Evolutionary conservation across 495 filamentous ascomycete species (phyloP), one percentile per base, ranked within the genome.

Genomic region (Filosporella fistucella): DNA sequence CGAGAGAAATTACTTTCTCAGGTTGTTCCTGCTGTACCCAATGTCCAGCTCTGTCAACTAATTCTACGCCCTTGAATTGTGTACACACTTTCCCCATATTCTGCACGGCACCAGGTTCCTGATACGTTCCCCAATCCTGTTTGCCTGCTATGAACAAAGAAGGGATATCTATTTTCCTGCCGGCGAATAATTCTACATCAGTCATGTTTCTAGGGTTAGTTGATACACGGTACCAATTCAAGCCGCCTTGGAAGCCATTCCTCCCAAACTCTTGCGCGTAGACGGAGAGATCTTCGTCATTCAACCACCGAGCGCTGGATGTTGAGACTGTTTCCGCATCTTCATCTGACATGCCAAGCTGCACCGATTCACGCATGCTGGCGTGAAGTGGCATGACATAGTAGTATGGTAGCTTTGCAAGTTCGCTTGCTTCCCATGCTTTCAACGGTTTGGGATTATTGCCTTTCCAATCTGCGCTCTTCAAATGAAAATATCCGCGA

Each of bases 1-100:
- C 64, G 33, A 70, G 72, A 45, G 68, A 59, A 10, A 68, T 60
- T 30, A 82, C 77, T 51, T 60, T 69, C 51, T 77, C 69, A 2
- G 80, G 76, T 57, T 76, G 62, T 62, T 85, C 82, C 60, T 86
- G 81, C 51, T 81, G 78, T 16, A 81, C 71, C 81, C 82, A 86
- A 66, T 85, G 82, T 13, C 80, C 80, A 29, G 76, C 81, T 0
- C 75, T 68, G 40, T 82, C 72, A 22, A 86, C 61, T 37, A 81
- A 39, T 48, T 59, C 70, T 26, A 66, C 57, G 10, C 73, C 67
- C 46, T 69, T 64, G 46, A 79, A 81, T 49, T 73, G 68, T n/a
- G 61, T 64, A 54, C 70, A 77, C 1, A 70, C 67, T 40, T 71
- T 67, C 12, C 58, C 61, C 65, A 84, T 80, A 33, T 69, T 69